Percentiles rank a stretch among this genome's conserved stretches.
phyloP scores from a whole-genome alignment of 495 filamentous ascomycete species.

The Penicillium salamii region DNA sequence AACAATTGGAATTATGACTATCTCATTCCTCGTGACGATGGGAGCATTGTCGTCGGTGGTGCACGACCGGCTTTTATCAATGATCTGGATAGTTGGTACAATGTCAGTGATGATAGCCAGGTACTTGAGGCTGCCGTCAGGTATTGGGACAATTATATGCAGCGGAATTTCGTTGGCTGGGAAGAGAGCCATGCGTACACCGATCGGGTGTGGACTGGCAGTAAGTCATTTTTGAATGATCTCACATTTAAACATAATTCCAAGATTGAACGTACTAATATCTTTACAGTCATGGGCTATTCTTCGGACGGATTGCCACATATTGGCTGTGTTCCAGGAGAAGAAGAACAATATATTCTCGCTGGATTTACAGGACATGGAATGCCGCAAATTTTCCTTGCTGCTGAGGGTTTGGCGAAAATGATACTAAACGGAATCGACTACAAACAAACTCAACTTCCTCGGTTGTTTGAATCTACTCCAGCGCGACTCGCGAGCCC shows the following conservation, averaged over 20 bases:
- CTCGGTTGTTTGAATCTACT: constrained; percentile 37
- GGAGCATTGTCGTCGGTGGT: constrained; percentile 54
- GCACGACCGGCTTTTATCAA: constrained; percentile 34
- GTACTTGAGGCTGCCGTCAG: constrained; percentile 36
- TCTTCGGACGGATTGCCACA: constrained; percentile 42
- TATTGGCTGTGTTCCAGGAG: constrained; percentile 42
- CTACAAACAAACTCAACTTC: constrained; percentile 39
- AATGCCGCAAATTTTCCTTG: constrained; percentile 48
- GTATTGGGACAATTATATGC: constrained; percentile 51
- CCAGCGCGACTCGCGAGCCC: constrained; percentile 24
- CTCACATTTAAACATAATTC: background rate
- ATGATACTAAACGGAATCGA: constrained; percentile 34
- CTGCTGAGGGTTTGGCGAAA: constrained; percentile 42
- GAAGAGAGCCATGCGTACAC: constrained; percentile 41
- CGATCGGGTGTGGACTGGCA: constrained; percentile 52
- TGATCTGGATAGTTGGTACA: constrained; percentile 43
- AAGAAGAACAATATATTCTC: constrained; percentile 39
- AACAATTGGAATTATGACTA: constrained; percentile 42
- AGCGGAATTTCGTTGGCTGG: constrained; percentile 48
- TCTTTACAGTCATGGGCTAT: constrained; percentile 37
- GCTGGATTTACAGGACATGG: constrained; percentile 52
- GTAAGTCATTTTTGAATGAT: constrained; percentile 29
- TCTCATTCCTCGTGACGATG: constrained; percentile 48
- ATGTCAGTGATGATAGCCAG: constrained; percentile 46
- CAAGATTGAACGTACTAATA: constrained; percentile 7